These are phyloP conservation scores for Quillaja saponaria DNA, from an alignment of 306 rosid species.

Conservation along the genomic window DNA sequence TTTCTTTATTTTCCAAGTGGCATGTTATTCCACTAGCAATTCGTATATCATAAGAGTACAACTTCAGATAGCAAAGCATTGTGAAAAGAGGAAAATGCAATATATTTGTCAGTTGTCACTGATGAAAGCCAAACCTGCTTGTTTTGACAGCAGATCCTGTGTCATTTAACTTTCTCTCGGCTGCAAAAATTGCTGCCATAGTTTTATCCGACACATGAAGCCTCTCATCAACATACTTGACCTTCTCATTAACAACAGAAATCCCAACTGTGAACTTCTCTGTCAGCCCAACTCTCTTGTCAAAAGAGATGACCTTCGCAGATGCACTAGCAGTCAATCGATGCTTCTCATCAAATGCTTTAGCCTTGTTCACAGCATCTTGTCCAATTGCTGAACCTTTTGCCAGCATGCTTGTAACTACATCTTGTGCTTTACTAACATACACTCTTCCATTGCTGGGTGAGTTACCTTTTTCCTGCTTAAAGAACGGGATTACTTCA, in stretches of 20 bases:
- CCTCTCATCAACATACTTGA: conserved; percentile 79
- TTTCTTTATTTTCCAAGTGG: not conserved
- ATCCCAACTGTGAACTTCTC: conserved; percentile 82
- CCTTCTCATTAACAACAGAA: conserved; percentile 85
- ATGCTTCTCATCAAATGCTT: conserved; percentile 97
- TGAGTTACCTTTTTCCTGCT: conserved; percentile 49
- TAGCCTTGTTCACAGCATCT: conserved; percentile 88
- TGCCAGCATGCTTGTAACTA: conserved; percentile 66
- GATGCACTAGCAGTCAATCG: conserved; percentile 81
- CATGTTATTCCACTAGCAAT: not conserved
- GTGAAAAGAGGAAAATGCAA: not conserved
- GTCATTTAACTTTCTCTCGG: conserved; percentile 81
- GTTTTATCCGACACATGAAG: conserved; percentile 92
- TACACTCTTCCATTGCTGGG: conserved; percentile 59
- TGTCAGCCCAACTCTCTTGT: conserved; percentile 75
- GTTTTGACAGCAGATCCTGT: conserved; percentile 95
- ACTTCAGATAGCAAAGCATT: not conserved
- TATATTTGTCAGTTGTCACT: not conserved
- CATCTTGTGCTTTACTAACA: conserved; percentile 78
- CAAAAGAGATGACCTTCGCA: conserved; percentile 78
- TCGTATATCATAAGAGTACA: not conserved
- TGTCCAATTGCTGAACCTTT: conserved; percentile 86
- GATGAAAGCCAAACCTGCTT: conserved; percentile 62
- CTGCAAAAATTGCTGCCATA: conserved; percentile 87
- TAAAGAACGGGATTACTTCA: conserved; percentile 23